Base-by-base conservation (phyloP, 2,329 filamentous ascomycete species). In the Aspergillus sp. region DNA sequence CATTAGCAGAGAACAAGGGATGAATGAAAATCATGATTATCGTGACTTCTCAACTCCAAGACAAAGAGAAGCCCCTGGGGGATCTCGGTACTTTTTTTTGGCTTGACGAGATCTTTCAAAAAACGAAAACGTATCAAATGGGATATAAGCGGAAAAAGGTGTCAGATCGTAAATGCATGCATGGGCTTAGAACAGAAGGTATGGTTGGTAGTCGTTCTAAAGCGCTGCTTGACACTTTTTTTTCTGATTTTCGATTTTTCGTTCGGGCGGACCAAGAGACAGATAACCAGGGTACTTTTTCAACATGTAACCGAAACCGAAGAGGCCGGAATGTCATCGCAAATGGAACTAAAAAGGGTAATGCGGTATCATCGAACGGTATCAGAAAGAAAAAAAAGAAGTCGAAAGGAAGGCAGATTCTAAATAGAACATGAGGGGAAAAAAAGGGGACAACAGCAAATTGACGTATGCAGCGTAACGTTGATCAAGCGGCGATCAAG, bases 1-100 rank as follows among this genome's bases (percentile, higher is more conserved):
- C 51, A 58, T 58, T 51, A 58, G 52, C 62, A 67, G 65, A 67
- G 65, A 63, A 62, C 61, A 57, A 67, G 66, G 60, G 66, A 66
- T 65, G 68, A 70, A 71, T 70, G 72, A 75, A 72, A 69, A 66
- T 73, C 70, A 67, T 73, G 60, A 72, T 71, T 69, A 65, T 73
- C 70, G 69, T 73, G 68, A 70, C 68, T 69, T 68, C 68, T 62
- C 59, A 60, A 62, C 62, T 59, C 61, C 57, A 60, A 56, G 60
- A 57, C 55, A 57, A 45, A 61, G 61, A 61, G 57, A 49, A 64
- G 58, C 59, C 64, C 49, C 41, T 50, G 45, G 51, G 45, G 51
- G 58, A 58, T 58, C 56, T 55, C 56, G 40, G 46, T 51, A 39
- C 44, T 51, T 48, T 61, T 55, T 48, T 61, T 43, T 59, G 53